Evolutionary conservation across 768 basidiomycete species (phyloP), one percentile per base, ranked within the genome.

Genomic region (Candolleomyces efflorescens): DNA sequence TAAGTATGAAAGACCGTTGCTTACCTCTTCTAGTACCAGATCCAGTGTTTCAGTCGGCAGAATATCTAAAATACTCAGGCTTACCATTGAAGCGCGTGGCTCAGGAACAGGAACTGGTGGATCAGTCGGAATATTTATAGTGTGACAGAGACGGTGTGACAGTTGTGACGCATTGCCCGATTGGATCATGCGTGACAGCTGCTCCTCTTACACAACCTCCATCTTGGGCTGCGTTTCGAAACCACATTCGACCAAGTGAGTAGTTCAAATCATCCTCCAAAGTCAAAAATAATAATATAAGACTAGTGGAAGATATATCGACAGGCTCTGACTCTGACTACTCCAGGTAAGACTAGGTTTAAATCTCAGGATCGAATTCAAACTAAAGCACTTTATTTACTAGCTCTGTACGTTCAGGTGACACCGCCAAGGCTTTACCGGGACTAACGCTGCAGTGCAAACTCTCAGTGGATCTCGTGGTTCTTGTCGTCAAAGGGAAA

Each of bases 401-500:
- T 49, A 57, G 59, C 43, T 55, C 44, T 26, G 54, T 58, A 59
- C 46, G 37, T 56, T 24, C 44, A 39, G 26, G 15, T 41, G 13
- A 18, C 18, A 50, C 32, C 9, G n/a, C 37, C 55, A 32, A 60
- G 59, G 50, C 18, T 11, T 17, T 3, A 26, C 38, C 3, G 18
- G 56, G 27, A 23, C 24, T 60, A 17, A 45, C 22, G 32, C 22
- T 26, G 45, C 38, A 12, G 15, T 24, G 47, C 54, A 54, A 58
- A 24, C 51, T 32, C 45, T 22, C 62, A 95, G 92, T 98, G 94
- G 94, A 95, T 96, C 64, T 93, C 94, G 3, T 98, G 94, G 94
- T 97, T 98, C 67, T 78, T 98, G 5, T 92, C 92, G 20, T 94
- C 93, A 18, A 97, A 97, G 70, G 95, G 97, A 58, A 98, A 99